Percentiles rank a stretch among this genome's conserved stretches.
Evolutionary conservation across 75 land plant species (phyloP).

Genomic region (Isoetes taiwanensis): DNA sequence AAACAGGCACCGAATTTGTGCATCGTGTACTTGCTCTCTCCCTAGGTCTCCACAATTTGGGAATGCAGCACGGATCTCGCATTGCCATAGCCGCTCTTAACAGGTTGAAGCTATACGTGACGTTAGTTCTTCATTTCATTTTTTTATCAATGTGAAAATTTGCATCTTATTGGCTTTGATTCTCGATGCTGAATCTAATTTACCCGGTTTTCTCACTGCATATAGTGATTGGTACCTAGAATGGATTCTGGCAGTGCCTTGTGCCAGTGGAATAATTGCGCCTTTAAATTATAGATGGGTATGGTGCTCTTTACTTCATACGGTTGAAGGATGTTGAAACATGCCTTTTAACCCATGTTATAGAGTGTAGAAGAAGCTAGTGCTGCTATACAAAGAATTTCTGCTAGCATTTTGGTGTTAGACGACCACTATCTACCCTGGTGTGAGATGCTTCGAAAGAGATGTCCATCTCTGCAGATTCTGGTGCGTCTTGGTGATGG

Average conservation of each 20-base stretch:
- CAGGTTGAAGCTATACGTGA: too few relatives aligned
- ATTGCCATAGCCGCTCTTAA: conserved; percentile 79
- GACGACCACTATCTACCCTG: conserved; percentile 39
- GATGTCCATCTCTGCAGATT: conserved; percentile 27
- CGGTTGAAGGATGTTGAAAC: too few relatives aligned
- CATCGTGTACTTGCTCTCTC: conserved; percentile 36
- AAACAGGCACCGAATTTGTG: conserved; percentile 54
- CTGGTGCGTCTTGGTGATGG: conserved; percentile 31
- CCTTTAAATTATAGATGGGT: conserved; percentile 94
- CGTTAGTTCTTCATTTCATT: not conserved
- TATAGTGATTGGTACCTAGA: conserved; percentile 79
- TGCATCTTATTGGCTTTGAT: not conserved
- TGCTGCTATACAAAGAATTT: conserved; percentile 33
- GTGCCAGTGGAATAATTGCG: conserved; percentile 63
- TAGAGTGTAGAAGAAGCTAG: conserved; percentile 68
- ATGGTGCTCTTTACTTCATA: too few relatives aligned
- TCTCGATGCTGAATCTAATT: not conserved
- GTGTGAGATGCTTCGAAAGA: conserved; percentile 19
- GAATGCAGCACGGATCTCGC: conserved; percentile 43
- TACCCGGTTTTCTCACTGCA: too few relatives aligned
- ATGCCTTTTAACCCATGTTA: not conserved
- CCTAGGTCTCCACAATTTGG: conserved; percentile 34
- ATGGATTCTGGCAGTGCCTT: conserved; percentile 71
- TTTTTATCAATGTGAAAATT: not conserved
- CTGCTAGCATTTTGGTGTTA: conserved; percentile 43